Base-by-base conservation (phyloP, 169 alveolate species). In the Cryptosporidium andersoni region DNA sequence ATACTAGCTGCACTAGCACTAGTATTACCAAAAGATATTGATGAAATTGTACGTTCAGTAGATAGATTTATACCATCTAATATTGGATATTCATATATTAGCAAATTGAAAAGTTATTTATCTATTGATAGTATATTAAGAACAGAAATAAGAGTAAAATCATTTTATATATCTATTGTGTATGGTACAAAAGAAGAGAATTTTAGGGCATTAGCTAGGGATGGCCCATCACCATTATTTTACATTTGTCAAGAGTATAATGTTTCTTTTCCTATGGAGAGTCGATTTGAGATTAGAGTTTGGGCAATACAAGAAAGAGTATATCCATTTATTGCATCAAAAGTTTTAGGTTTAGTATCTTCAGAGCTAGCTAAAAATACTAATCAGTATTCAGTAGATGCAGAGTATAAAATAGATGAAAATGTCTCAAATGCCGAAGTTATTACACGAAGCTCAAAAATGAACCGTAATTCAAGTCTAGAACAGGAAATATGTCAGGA, bases 251-350 rank as follows among this genome's bases (percentile, higher is more conserved):
- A 91, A 88, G 96, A 93, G 45, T 89, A 90, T 52, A 94, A 91
- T 55, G 92, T 92, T 2, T 81, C 85, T 34, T 93, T 93, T 67
- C 96, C 96, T 4, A 94, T 90, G 12, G 93, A 93, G 52, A 89
- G 91, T 40, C 91, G 90, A 48, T 81, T 93, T 64, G 92, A 91
- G 52, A 64, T 93, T 16, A 53, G 89, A 12, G 93, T 89, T 43
- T 67, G 65, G 51, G 88, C 88, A 90, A 49, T 91, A 89, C 89
- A 82, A 68, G 64, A 89, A 65, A 47, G 80, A 63, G 66, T 66
- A 62, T 48, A 80, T 60, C 74, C 88, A 36, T 52, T 67, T 89
- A 3, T 89, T 88, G 43, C 63, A 34, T 56, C 74, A 9, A 74
- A 74, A 55, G 9, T 74, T 25, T 47, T 74, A 42, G 85, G 85